phyloP scores from a whole-genome alignment of 2,329 filamentous ascomycete species.

The Ophiocordyceps australis region DNA sequence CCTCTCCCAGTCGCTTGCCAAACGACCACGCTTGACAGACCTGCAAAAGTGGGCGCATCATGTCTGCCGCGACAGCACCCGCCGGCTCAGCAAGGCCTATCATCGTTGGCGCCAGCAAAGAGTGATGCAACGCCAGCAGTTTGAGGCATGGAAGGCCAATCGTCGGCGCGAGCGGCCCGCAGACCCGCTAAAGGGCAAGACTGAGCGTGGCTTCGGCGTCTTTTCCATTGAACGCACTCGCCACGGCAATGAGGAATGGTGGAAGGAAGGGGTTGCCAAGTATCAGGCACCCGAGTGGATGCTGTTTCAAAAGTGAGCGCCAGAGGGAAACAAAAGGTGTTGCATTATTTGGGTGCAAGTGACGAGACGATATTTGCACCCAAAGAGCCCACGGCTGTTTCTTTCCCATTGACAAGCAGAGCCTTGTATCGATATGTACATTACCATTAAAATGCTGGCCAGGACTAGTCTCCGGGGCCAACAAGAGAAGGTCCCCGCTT shows the following conservation, averaged over 20 bases:
- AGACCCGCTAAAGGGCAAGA: conserved; percentile 8
- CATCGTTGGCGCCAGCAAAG: conserved; percentile 10
- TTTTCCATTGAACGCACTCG: conserved; percentile 9
- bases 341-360: too few species aligned
- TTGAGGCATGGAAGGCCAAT: conserved; percentile 10
- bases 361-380: not conserved
- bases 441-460: too few species aligned
- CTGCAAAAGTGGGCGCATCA: conserved; percentile 12
- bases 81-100: conserved; percentile 8
- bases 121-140: conserved; percentile 8
- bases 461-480: too few species aligned
- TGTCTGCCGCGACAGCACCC: conserved; percentile 9
- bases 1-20: conserved; percentile 8
- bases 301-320: conserved; percentile 6
- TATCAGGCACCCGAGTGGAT: conserved; percentile 15
- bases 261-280: conserved; percentile 14
- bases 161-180: conserved; percentile 8
- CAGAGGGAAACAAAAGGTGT: not conserved
- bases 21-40: conserved; percentile 8
- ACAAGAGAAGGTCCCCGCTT: too few species aligned
- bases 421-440: too few species aligned
- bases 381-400: too few species aligned
- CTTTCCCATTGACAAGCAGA: too few species aligned
- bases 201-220: conserved; percentile 6
- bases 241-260: conserved; percentile 13